Evolutionary conservation across 371 early-diverging fungal species (phyloP), one percentile per base, ranked within the genome.

Genomic region (Mucor lusitanicus): DNA sequence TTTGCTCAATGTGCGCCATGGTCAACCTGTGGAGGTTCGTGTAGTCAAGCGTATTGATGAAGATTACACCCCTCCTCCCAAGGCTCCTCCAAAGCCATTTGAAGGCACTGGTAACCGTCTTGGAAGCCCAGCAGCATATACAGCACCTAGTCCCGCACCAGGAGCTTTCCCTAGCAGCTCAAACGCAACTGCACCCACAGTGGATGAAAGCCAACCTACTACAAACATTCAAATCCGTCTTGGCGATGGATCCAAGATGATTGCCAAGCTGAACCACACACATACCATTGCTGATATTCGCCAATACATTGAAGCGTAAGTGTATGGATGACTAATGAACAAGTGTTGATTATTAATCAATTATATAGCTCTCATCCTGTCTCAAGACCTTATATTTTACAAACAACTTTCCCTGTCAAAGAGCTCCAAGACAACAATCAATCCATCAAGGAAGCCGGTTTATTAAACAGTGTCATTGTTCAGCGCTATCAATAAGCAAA

Each of bases 161-260:
- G 64, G 77, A 67, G 55, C 78, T 17, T 76, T 65, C 27, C 77
- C 81, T 2, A 55, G 75, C 6, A 44, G 83, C 2, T 65, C 75
- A 1, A 53, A 76, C 32, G 55, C 71, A 2, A 37, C 21, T 23
- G 65, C 85, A 15, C 73, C 82, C 8, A 70, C 75, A 15, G 85
- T 97, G 19, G 95, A 97, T 72, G 79, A 83, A 33, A 77, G 76
- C 13, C 88, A 88, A 68, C 99, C 96, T 15, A 84, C 84, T 6
- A 97, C 98, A 3, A 86, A 90, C 17, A 77, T 99, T 33, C 97
- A 97, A 75, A 87, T 99, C 64, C 89, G 98, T 32, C 78, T 99
- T 60, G 94, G 88, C 9, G 96, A 98, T 76, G 98, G 99, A 11
- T 86, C 95, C 5, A 79, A 83, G 83, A 73, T 97, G 79, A 88